Evolutionary conservation across 495 filamentous ascomycete species (phyloP).

Genomic region (Sabuloglossum arenarium): DNA sequence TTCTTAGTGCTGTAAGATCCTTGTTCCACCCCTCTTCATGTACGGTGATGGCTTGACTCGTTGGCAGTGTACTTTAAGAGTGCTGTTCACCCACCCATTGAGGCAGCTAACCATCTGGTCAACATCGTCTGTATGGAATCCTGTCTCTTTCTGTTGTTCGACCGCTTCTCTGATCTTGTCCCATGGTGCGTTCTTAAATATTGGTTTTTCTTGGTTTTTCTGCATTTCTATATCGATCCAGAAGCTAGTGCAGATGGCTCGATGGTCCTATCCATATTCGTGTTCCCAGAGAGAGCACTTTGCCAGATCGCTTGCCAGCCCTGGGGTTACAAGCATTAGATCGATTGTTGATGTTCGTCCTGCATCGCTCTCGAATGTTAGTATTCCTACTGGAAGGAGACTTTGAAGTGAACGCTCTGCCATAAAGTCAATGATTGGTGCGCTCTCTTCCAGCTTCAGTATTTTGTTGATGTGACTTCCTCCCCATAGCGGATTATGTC

Average conservation of each 20-base stretch:
- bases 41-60: constrained; percentile 8
- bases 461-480: constrained; percentile 14
- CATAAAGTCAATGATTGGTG: constrained; percentile 19
- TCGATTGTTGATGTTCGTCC: constrained; percentile 15
- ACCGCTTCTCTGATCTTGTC: constrained; percentile 4
- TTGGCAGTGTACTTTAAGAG: constrained; percentile 4
- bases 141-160: neutral
- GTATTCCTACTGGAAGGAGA: constrained; percentile 17
- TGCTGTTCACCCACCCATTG: neutral
- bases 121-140: neutral
- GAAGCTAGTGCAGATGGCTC: constrained; percentile 16
- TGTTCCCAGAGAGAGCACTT: constrained; percentile 14
- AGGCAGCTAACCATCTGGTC: neutral
- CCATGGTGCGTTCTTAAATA: constrained; percentile 16
- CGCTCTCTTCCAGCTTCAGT: constrained; percentile 16
- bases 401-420: constrained; percentile 14
- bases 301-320: constrained; percentile 8
- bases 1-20: constrained; percentile 8
- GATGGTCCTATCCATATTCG: constrained; percentile 18
- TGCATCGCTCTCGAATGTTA: constrained; percentile 13
- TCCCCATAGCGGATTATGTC: constrained; percentile 20
- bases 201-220: constrained; percentile 10
- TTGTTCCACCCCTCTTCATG: constrained; percentile 8
- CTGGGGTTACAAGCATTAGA: constrained; percentile 12
- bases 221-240: constrained; percentile 4